phyloP scores from a whole-genome alignment of 306 rosid genomes.

The Ceratonia siliqua region DNA sequence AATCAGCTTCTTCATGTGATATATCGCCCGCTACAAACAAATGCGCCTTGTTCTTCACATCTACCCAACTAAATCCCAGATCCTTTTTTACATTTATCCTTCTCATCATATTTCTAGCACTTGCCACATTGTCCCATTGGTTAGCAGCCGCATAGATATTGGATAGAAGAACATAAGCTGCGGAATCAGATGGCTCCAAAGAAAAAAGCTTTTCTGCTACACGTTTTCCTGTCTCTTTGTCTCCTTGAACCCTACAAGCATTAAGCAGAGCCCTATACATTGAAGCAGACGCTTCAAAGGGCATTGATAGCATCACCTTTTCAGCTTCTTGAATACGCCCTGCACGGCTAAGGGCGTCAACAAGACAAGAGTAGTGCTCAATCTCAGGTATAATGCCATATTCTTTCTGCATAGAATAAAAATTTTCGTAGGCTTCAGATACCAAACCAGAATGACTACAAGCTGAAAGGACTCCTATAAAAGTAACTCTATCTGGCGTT shows the following conservation, averaged over 20 bases:
- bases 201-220: constrained; percentile 60
- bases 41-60: constrained; percentile 73
- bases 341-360: constrained; percentile 80
- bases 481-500: constrained; percentile 71
- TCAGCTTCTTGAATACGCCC: constrained; percentile 76
- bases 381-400: constrained; percentile 64
- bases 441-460: constrained; percentile 80
- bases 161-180: constrained; percentile 75
- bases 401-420: constrained; percentile 58
- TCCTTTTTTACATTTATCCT: constrained; percentile 72
- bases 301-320: constrained; percentile 65
- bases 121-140: constrained; percentile 66
- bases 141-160: constrained; percentile 72
- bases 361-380: constrained; percentile 80
- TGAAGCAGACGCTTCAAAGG: constrained; percentile 81
- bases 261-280: constrained; percentile 73
- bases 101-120: constrained; percentile 72
- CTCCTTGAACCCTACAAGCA: constrained; percentile 73
- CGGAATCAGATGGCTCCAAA: constrained; percentile 74
- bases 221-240: constrained; percentile 57
- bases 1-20: constrained; percentile 59
- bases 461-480: constrained; percentile 76
- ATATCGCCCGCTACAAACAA: constrained; percentile 77
- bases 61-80: constrained; percentile 85
- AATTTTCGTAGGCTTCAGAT: constrained; percentile 59